These are phyloP conservation scores for Botrytis fabae DNA, from an alignment of 2,329 filamentous ascomycete genomes.

Conservation along the genomic window DNA sequence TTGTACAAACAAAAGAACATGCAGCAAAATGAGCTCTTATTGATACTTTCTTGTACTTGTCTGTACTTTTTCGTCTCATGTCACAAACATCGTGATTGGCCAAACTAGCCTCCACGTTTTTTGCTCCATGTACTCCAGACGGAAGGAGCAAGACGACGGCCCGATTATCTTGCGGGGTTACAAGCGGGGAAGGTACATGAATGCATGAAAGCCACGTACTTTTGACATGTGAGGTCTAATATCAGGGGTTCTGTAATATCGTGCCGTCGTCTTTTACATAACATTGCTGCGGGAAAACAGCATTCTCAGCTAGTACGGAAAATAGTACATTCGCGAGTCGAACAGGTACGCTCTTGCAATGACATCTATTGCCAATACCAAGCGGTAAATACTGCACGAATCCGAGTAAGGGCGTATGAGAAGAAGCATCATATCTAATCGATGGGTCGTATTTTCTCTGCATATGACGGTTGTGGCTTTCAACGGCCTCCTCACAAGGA, in stretches of 20 bases:
- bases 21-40: background rate
- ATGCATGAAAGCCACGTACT: background rate
- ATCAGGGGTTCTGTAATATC: background rate
- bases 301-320: no score
- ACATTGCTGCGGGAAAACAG: background rate
- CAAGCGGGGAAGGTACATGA: background rate
- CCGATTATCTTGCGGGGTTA: constrained; percentile 7
- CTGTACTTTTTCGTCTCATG: background rate
- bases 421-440: background rate
- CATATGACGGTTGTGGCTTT: rapidly evolving
- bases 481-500: background rate
- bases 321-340: background rate
- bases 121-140: background rate
- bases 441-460: background rate
- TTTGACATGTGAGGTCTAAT: background rate
- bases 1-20: no score
- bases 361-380: background rate
- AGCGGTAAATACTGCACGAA: background rate
- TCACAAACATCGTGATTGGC: background rate
- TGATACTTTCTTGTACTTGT: background rate
- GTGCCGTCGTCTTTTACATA: background rate
- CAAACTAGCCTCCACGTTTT: background rate
- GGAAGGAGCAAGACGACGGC: background rate
- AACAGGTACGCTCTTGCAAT: background rate
- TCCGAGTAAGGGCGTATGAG: background rate